Percentiles rank a stretch among this genome's conserved stretches.
phyloP scores from a whole-genome alignment of 2,329 filamentous ascomycete species.

The Exserohilum rostratum region DNA sequence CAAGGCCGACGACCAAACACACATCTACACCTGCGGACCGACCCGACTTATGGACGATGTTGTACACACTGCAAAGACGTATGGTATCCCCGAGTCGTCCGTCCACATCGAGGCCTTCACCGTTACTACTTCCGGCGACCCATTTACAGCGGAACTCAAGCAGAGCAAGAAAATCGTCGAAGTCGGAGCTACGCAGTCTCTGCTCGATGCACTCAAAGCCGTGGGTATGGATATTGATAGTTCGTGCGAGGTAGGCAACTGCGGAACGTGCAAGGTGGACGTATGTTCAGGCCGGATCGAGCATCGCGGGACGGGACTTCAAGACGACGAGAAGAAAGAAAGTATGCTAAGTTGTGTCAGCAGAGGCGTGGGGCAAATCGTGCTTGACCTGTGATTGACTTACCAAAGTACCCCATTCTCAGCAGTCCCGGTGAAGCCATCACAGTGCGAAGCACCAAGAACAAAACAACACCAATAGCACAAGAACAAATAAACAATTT shows the following conservation, averaged over 20 bases:
- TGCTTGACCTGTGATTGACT: slow-evolving; percentile 35
- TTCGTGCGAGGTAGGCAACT: slow-evolving; percentile 54
- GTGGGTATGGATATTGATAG: slow-evolving; percentile 54
- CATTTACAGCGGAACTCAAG: slow-evolving; percentile 63
- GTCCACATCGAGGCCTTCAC: slow-evolving; percentile 68
- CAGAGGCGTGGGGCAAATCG: slow-evolving; percentile 42
- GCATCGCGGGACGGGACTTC: slow-evolving; percentile 49
- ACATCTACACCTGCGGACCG: slow-evolving; percentile 68
- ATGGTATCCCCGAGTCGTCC: slow-evolving; percentile 56
- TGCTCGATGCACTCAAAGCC: slow-evolving; percentile 51
- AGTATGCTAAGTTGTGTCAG: slow-evolving; percentile 50
- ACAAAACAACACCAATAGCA: too few relatives aligned
- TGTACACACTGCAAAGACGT: slow-evolving; percentile 48
- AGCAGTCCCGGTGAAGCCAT: too few relatives aligned
- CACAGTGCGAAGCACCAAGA: too few relatives aligned
- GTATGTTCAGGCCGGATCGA: slow-evolving; percentile 48
- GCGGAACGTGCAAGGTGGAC: slow-evolving; percentile 52
- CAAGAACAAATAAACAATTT: too few relatives aligned
- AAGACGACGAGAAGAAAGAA: slow-evolving; percentile 44
- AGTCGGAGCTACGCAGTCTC: slow-evolving; percentile 50
- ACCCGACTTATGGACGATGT: slow-evolving; percentile 62
- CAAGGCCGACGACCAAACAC: slow-evolving; percentile 59
- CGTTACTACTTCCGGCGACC: slow-evolving; percentile 61
- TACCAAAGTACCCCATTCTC: not conserved
- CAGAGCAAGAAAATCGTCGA: slow-evolving; percentile 53